phyloP scores from a whole-genome alignment of 768 basidiomycete genomes.

The Tylopilus balloui region DNA sequence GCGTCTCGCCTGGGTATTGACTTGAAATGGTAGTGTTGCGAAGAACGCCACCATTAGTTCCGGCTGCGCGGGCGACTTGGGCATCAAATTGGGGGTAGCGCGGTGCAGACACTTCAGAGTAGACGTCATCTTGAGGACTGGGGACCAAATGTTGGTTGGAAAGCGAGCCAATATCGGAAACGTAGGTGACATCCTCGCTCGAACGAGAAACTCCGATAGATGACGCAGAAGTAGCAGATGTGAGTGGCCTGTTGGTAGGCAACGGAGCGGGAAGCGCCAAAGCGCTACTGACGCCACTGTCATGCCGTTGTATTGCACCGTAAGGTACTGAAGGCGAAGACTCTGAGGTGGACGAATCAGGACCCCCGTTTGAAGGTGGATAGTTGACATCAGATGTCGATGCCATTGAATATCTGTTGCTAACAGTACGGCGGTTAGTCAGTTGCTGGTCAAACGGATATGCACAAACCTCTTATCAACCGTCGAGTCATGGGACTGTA shows the following conservation, averaged over 20 bases:
- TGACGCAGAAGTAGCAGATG: conserved; percentile 39
- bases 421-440: conserved; percentile 29
- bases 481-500: conserved; percentile 74
- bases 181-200: conserved; percentile 38
- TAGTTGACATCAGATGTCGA: conserved; percentile 75
- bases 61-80: conserved; percentile 38
- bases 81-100: conserved; percentile 36
- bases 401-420: conserved; percentile 67
- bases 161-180: conserved; percentile 33
- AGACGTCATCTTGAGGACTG: conserved; percentile 31
- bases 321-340: conserved; percentile 38
- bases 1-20: conserved; percentile 44
- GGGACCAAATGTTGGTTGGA: conserved; percentile 44
- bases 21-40: conserved; percentile 36
- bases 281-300: conserved; percentile 52
- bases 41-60: conserved; percentile 36
- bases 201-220: conserved; percentile 44
- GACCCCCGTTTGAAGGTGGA: conserved; percentile 44
- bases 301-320: conserved; percentile 52
- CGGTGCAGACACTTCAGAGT: conserved; percentile 16
- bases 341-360: conserved; percentile 60
- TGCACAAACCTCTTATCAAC: conserved; percentile 61
- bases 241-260: conserved; percentile 50
- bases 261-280: conserved; percentile 75
- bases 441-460: conserved; percentile 4